Conservation (phyloP, 164 flowering plant species). For the Warburgia ugandensis region DNA sequence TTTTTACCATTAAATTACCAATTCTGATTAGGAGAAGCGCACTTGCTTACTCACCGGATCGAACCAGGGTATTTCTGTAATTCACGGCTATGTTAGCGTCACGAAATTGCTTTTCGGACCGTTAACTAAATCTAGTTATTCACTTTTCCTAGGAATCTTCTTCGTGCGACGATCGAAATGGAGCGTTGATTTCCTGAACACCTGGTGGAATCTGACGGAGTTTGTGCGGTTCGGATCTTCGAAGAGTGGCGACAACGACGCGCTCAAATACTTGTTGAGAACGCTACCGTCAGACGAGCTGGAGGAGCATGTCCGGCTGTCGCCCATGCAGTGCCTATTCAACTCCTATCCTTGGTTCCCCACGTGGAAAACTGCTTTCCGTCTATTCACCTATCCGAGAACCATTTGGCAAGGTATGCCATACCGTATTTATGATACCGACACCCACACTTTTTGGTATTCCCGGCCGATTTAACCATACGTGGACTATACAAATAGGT, state of each 20-base stretch:
- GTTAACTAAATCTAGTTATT: no score
- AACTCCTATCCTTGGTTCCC: conserved; percentile 20
- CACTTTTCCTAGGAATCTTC: conserved; percentile 5
- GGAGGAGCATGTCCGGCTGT: conserved; percentile 8
- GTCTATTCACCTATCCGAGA: conserved; percentile 8
- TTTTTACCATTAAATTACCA: no score
- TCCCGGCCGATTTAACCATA: no score
- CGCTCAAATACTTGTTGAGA: conserved; percentile 9
- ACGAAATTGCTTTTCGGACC: no score
- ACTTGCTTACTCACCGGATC: no score
- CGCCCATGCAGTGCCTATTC: conserved; percentile 18
- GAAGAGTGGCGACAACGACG: conserved; percentile 21
- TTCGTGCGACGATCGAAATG: conserved; percentile 11
- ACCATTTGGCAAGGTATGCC: conserved; percentile 13
- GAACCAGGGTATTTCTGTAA: no score
- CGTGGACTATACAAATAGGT: no score
- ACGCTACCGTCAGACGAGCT: conserved; percentile 3
- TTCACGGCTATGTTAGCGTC: no score
- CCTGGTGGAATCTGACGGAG: conserved; percentile 20
- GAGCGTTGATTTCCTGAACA: conserved; percentile 15
- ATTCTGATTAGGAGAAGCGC: no score
- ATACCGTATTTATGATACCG: neutral
- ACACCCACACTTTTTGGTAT: neutral
- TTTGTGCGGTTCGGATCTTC: conserved; percentile 13
- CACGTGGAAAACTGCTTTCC: conserved; percentile 13